Evolutionary conservation across 148 eudicot genomes (phyloP).

Genomic region (Salicornia ramosissima): DNA sequence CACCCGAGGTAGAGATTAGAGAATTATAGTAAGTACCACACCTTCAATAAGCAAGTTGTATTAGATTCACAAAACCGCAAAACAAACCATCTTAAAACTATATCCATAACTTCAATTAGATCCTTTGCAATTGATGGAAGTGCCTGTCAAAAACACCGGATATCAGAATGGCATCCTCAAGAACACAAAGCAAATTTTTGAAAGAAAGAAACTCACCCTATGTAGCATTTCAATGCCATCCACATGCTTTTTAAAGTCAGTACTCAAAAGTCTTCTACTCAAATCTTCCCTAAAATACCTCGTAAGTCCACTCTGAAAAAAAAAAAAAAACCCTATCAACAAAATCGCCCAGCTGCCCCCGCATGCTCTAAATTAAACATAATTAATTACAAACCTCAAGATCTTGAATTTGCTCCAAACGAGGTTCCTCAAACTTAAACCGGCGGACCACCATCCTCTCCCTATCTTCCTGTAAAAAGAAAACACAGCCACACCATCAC

Average conservation of each 20-base stretch:
- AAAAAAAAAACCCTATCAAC: not conserved
- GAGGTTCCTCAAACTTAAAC: conserved; percentile 90
- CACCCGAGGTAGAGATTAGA: not conserved
- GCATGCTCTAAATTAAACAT: not conserved
- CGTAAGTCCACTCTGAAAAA: conserved; percentile 61
- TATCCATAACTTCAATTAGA: conserved; percentile 75
- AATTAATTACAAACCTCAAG: conserved; percentile 63
- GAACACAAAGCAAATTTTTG: conserved; percentile 10
- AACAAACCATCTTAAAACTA: conserved; percentile 91
- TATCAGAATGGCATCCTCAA: conserved; percentile 14
- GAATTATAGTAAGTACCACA: conserved; percentile 16
- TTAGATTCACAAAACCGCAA: conserved; percentile 89
- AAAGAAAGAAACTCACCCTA: conserved; percentile 40
- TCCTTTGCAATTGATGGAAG: conserved; percentile 78
- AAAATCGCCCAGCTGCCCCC: not conserved
- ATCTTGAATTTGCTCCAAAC: conserved; percentile 92
- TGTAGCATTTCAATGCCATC: conserved; percentile 98
- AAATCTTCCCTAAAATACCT: conserved; percentile 90
- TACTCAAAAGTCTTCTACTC: conserved; percentile 73
- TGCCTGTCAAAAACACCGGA: conserved; percentile 41
- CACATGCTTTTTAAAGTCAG: conserved; percentile 94
- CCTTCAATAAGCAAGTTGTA: conserved; percentile 93
- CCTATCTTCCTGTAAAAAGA: conserved; percentile 69
- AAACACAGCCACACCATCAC: conserved; percentile 12
- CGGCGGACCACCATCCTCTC: conserved; percentile 92